Evolutionary conservation across 1,284 basidiomycete genomes (phyloP), one percentile per base, ranked within the genome.

Genomic region (Polyporus tsugae): DNA sequence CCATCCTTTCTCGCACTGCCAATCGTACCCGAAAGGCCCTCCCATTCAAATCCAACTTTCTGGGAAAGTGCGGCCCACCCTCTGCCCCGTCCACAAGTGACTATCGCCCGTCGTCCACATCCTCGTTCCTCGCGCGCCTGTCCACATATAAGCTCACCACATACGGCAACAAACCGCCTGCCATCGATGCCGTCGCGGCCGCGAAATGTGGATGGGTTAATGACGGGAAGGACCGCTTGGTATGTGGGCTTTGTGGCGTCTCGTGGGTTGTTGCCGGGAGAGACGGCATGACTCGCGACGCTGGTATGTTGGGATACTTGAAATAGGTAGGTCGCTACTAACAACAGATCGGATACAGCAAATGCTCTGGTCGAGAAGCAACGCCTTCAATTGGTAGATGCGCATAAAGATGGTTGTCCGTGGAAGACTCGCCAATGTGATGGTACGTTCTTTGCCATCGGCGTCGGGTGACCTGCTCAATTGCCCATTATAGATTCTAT

Each of bases 401-500:
- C 85, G 76, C 93, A 95, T 77, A 94, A 93, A 77, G 83, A 88
- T 63, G 91, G 91, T 0, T 95, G 93, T 75, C 93, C 93, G 2
- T 95, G 93, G 93, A 92, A 87, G 78, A 83, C 84, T 39, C 85
- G 87, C 65, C 93, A 95, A 76, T 94, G 93, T 73, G 91, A 94
- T 78, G 79, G 93, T 94, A 74, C 73, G 87, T 81, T 46, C 49
- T 33, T 46, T 53, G 65, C 38, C 38, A 9, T 49, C 5, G 15
- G 38, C n/a, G 25, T 9, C 6, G n/a, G 2, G 4, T 17, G 6
- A 2, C 6, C 15, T 53, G 15, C 35, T 29, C n/a, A 63, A 35
- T 63, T n/a, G 49, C 22, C 15, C n/a, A 15, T 10, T 65, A 9
- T 62, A 94, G 92, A 85, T 53, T 89, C 90, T 0, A 88, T 95